phyloP scores from a whole-genome alignment of 306 rosid species.

The Lablab purpureus region DNA sequence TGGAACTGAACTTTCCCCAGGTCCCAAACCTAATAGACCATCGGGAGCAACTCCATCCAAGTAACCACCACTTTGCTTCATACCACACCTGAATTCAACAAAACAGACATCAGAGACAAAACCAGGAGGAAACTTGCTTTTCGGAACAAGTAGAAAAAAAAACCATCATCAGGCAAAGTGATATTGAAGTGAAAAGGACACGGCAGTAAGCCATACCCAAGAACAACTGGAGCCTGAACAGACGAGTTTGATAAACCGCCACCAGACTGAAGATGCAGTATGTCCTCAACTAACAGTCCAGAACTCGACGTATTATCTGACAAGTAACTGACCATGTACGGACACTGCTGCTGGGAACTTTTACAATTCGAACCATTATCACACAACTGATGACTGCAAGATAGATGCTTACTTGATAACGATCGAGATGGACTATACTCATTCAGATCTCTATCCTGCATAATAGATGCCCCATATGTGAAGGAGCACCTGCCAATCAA shows the following conservation, averaged over 20 bases:
- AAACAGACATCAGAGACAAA: constrained; percentile 38
- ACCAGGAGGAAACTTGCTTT: not conserved
- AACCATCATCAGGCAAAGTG: constrained; percentile 29
- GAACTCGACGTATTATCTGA: constrained; percentile 91
- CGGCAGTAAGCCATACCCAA: constrained; percentile 68
- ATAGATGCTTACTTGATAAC: constrained; percentile 74
- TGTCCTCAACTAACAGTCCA: constrained; percentile 89
- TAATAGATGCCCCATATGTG: constrained; percentile 91
- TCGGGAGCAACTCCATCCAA: constrained; percentile 95
- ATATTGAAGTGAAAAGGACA: constrained; percentile 28
- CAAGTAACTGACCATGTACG: constrained; percentile 65
- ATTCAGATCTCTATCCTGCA: constrained; percentile 98
- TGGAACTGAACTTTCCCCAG: constrained; percentile 86
- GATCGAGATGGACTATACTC: constrained; percentile 88
- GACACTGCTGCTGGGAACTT: constrained; percentile 77
- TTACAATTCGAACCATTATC: constrained; percentile 70
- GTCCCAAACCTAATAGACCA: constrained; percentile 93
- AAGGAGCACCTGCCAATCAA: constrained; percentile 99
- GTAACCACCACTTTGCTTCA: constrained; percentile 95
- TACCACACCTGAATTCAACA: constrained; percentile 79
- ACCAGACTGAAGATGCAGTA: constrained; percentile 74
- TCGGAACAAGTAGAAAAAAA: not conserved
- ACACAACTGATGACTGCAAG: constrained; percentile 86
- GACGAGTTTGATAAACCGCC: constrained; percentile 56
- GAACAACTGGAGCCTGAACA: constrained; percentile 74